Conservation (phyloP, 2,329 filamentous ascomycete genomes). For the Cadophora luteo-olivacea region DNA sequence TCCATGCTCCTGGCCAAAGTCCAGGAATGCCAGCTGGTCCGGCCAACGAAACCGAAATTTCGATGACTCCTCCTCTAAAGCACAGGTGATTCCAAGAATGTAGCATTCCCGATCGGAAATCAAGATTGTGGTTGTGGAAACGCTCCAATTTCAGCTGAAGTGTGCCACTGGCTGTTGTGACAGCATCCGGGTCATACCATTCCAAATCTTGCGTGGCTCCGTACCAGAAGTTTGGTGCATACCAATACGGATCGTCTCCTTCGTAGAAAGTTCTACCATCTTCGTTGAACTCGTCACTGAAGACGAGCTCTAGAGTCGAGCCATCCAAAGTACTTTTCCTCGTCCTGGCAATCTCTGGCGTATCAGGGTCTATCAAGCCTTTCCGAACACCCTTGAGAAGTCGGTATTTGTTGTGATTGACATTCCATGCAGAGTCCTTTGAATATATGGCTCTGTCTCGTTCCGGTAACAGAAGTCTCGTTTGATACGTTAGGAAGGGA, state of each 20-base stretch:
- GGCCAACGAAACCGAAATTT: constrained; percentile 58
- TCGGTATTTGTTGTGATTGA: constrained; percentile 54
- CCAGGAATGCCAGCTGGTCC: constrained; percentile 56
- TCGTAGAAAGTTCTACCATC: constrained; percentile 60
- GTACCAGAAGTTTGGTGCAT: constrained; percentile 60
- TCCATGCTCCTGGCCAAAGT: constrained; percentile 60
- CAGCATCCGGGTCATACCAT: constrained; percentile 51
- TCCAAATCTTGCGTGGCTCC: constrained; percentile 56
- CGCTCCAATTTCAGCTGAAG: constrained; percentile 53
- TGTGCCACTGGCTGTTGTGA: constrained; percentile 55
- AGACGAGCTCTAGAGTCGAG: constrained; percentile 55
- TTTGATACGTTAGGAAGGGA: constrained; percentile 55
- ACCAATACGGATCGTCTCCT: constrained; percentile 63
- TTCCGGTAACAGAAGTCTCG: constrained; percentile 25
- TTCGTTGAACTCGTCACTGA: constrained; percentile 63
- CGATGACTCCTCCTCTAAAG: constrained; percentile 60
- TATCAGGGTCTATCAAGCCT: constrained; percentile 58
- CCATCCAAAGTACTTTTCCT: constrained; percentile 52
- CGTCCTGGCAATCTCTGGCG: constrained; percentile 53
- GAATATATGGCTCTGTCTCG: not conserved
- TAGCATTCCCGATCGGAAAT: constrained; percentile 57
- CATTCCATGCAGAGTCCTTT: constrained; percentile 45
- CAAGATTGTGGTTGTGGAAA: constrained; percentile 52
- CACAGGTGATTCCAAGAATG: constrained; percentile 61
- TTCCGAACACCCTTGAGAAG: constrained; percentile 55